Base-by-base conservation (phyloP, 768 basidiomycete species). In the Chiua virens region DNA sequence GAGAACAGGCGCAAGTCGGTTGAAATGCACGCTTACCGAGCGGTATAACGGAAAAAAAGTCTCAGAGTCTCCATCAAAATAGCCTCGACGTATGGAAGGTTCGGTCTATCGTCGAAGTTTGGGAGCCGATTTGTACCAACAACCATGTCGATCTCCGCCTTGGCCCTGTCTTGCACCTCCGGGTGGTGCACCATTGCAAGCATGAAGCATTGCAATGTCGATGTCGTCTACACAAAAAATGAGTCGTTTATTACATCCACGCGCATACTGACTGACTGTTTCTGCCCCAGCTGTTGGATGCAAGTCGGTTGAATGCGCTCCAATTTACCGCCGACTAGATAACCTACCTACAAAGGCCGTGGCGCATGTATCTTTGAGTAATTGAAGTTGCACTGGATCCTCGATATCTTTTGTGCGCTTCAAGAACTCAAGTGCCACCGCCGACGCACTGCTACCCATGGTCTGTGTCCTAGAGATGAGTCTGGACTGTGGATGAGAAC, bases 111-210 rank as follows among this genome's bases (percentile, higher is more conserved):
- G 17, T 51, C 54, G 18, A 64, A 58, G 10, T 43, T 49, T 6
- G 71, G 71, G 14, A 70, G 54, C 10, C 65, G 49, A 37, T 53
- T 45, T 13, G 38, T 54, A 5, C 73, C 72, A 36, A 72, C 53
- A 17, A 67, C 61, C 0, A 45, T 35, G 11, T 64, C 60, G 10
- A 73, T 48, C 50, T 72, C 71, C 30, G 59, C 60, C 7, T 66
- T 58, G 25, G 71, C 71, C 21, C 50, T 53, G 11, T 46, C 40
- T 41, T 73, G 70, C n/a, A 67, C 60, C 9, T 66, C 64, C 1
- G 71, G 71, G 45, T 69, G 37, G 8, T 52, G 49, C 8, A 64
- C 25, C 65, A 72, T 73, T 13, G 62, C 64, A n/a, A 71, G 54
- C 50, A 71, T 54, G 48, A 74, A 72, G 2, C 39, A 48, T 21